Conservation (phyloP, 1,284 basidiomycete genomes). For the Ganoderma lucidum region DNA sequence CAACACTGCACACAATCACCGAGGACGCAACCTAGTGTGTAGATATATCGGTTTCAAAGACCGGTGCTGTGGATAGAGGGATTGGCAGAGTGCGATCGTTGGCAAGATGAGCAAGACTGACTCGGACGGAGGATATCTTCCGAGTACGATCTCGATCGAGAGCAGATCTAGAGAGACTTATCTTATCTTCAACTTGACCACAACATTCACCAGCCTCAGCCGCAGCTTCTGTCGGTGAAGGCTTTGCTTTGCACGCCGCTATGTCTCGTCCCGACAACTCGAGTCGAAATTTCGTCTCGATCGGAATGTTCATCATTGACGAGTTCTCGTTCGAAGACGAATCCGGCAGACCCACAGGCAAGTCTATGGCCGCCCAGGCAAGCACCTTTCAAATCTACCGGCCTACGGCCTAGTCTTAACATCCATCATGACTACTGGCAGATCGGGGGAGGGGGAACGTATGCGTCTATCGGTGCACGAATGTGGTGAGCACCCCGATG, state of each 20-base stretch:
- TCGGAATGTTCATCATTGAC: slow-evolving; percentile 94
- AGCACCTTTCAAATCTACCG: slow-evolving; percentile 25
- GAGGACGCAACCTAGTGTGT: not conserved
- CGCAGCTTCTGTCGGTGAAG: not conserved
- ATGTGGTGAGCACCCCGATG: slow-evolving; percentile 64
- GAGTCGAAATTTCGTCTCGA: slow-evolving; percentile 57
- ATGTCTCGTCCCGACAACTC: not conserved
- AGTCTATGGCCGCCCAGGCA: slow-evolving; percentile 59
- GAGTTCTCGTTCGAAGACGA: slow-evolving; percentile 72
- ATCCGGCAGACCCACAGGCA: slow-evolving; percentile 58
- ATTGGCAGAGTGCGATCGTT: not conserved
- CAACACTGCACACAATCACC: too few species aligned
- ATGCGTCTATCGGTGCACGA: slow-evolving; percentile 80
- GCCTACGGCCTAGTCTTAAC: not conserved
- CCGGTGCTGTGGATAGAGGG: not conserved
- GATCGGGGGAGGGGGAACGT: slow-evolving; percentile 93
- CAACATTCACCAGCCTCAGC: not conserved
- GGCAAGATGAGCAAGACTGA: not conserved
- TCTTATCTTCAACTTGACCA: slow-evolving; percentile 29
- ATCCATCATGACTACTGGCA: slow-evolving; percentile 40
- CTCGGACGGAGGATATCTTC: too few species aligned
- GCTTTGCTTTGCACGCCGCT: not conserved
- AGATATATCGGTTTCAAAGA: not conserved
- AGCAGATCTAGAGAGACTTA: slow-evolving; percentile 5
- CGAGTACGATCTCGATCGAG: not conserved